A percentile compares a stretch with the other conserved stretches of the same genome.
These are phyloP conservation scores for Fusarium metavorans DNA, from an alignment of 2,329 filamentous ascomycete genomes.

Conservation along the genomic window DNA sequence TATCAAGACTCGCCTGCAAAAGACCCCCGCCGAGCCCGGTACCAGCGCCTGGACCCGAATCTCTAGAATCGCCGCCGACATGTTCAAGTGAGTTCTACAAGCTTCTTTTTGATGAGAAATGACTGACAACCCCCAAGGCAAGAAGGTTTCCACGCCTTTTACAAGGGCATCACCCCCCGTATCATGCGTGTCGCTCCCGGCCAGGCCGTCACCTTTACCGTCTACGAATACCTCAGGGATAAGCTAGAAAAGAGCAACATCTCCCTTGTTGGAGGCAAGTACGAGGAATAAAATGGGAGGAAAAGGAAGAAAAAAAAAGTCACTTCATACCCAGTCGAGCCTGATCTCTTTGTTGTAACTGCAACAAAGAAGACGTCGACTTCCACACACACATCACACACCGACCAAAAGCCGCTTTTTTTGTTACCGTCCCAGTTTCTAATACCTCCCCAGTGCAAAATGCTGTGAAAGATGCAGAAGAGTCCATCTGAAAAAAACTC, in stretches of 20 bases:
- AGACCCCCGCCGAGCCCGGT: slow-evolving; percentile 84
- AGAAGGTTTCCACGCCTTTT: slow-evolving; percentile 95
- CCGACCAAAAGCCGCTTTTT: background rate
- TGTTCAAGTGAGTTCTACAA: slow-evolving; percentile 75
- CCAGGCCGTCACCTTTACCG: slow-evolving; percentile 83
- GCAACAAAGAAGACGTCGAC: background rate
- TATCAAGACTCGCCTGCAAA: slow-evolving; percentile 97
- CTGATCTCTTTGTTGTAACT: background rate
- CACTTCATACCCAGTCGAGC: background rate
- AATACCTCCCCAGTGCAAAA: slow-evolving; percentile 30
- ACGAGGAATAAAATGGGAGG: slow-evolving; percentile 69
- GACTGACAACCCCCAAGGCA: slow-evolving; percentile 64
- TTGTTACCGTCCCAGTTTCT: slow-evolving; percentile 23
- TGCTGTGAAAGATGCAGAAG: slow-evolving; percentile 28
- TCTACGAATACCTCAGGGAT: slow-evolving; percentile 82
- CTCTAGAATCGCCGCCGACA: slow-evolving; percentile 79
- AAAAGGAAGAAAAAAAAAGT: background rate
- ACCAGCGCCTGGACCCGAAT: slow-evolving; percentile 86
- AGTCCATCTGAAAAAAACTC: slow-evolving; percentile 20
- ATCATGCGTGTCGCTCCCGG: slow-evolving; percentile 98
- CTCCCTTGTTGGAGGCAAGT: slow-evolving; percentile 71
- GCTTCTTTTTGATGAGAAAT: no score
- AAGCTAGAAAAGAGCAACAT: slow-evolving; percentile 76
- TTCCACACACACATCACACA: background rate
- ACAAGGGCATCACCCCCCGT: slow-evolving; percentile 97